Percentiles rank a stretch among this genome's conserved stretches.
Conservation (phyloP, 2,329 filamentous ascomycete species). For the Talaromyces sp. region DNA sequence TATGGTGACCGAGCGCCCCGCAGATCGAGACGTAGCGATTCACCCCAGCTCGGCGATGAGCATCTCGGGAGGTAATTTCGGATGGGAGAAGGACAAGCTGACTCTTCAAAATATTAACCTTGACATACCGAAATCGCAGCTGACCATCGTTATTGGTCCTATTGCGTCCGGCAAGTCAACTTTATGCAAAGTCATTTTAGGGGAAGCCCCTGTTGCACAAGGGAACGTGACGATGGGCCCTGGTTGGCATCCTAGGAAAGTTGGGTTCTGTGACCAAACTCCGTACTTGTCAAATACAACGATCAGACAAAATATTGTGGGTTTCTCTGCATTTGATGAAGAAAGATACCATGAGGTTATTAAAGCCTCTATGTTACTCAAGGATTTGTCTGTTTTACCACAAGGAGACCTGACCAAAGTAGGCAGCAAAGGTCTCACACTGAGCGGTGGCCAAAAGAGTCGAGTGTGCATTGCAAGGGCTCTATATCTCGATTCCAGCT, state of each 20-base stretch:
- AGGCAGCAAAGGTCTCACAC: not conserved
- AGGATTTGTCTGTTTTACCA: not conserved
- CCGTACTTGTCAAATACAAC: conserved; percentile 29
- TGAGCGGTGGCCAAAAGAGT: not conserved
- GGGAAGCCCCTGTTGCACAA: conserved; percentile 6
- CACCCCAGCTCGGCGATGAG: conserved; percentile 1
- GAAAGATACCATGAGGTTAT: conserved; percentile 25
- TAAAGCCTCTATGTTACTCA: not conserved
- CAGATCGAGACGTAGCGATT: not conserved
- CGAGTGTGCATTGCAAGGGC: not conserved
- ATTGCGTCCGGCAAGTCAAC: conserved; percentile 12
- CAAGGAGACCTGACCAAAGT: not conserved
- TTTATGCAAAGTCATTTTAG: conserved; percentile 9
- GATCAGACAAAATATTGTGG: conserved; percentile 30
- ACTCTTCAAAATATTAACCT: not conserved
- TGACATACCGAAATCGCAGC: not conserved
- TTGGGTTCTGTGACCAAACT: conserved; percentile 40
- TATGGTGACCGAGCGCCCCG: conserved; percentile 2
- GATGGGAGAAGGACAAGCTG: conserved; percentile 10
- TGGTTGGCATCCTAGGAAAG: not conserved
- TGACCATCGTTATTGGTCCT: conserved; percentile 1
- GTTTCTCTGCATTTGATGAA: conserved; percentile 26
- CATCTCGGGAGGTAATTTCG: conserved; percentile 10
- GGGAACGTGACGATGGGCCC: conserved; percentile 1
- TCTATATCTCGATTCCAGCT: not conserved